Evolutionary conservation across 257 asterid species (phyloP).

Genomic region (Solanum pinnatisectum): DNA sequence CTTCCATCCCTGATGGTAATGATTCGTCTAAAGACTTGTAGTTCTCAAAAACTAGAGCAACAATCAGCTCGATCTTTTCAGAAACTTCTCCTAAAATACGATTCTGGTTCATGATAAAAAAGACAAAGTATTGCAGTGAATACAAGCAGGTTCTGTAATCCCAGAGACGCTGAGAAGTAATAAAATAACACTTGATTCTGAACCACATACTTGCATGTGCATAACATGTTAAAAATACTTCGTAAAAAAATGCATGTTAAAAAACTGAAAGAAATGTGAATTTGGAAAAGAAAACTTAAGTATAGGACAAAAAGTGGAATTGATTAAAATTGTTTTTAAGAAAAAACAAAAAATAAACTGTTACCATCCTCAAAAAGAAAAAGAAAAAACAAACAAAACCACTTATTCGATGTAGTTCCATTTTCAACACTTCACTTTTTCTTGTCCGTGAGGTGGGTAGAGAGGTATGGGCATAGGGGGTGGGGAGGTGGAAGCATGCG

Average conservation of each 20-base stretch:
- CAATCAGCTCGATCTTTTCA: constrained; percentile 67
- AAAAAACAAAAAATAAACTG: neutral
- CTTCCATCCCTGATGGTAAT: constrained; percentile 53
- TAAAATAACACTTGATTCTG: neutral
- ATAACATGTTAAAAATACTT: neutral
- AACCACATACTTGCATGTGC: neutral
- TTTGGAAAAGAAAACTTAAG: neutral
- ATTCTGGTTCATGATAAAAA: constrained; percentile 35
- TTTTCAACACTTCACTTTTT: neutral
- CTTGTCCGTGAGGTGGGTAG: neutral
- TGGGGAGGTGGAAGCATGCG: neutral
- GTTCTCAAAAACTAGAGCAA: constrained; percentile 67
- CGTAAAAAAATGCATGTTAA: neutral
- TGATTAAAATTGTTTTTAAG: neutral
- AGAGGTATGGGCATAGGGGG: neutral
- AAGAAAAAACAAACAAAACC: neutral
- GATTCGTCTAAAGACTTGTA: constrained; percentile 87
- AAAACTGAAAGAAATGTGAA: neutral
- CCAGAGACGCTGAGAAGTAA: neutral
- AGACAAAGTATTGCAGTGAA: neutral
- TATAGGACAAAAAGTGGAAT: neutral
- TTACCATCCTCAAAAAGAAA: neutral
- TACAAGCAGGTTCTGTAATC: neutral
- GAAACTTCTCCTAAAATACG: constrained; percentile 86
- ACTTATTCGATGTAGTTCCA: neutral